phyloP scores from a whole-genome alignment of 805 yeast genomes.

The Lipomyces kockii region DNA sequence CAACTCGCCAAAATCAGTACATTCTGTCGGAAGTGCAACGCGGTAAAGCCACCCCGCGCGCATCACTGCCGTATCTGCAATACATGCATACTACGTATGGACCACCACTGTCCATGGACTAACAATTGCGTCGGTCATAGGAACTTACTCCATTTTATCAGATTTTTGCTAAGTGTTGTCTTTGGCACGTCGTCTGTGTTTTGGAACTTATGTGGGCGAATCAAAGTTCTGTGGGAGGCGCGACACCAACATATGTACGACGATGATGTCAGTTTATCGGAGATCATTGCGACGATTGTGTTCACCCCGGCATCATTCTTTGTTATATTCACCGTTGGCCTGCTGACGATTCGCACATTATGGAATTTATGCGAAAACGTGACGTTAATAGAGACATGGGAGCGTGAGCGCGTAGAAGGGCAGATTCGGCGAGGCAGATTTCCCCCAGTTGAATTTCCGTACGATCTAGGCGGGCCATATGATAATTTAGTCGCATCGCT shows the following conservation, averaged over 20 bases:
- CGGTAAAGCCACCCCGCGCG: constrained; percentile 77
- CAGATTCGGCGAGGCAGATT: constrained; percentile 53
- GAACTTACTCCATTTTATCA: constrained; percentile 77
- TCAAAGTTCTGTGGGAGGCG: constrained; percentile 51
- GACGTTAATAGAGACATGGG: constrained; percentile 95
- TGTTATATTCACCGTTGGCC: constrained; percentile 61
- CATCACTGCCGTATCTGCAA: constrained; percentile 79
- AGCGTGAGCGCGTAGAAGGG: constrained; percentile 74
- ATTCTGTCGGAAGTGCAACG: constrained; percentile 61
- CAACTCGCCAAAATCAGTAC: constrained; percentile 58
- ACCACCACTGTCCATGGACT: constrained; percentile 95
- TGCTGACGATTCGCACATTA: constrained; percentile 66
- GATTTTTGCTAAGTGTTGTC: constrained; percentile 71
- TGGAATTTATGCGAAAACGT: constrained; percentile 63
- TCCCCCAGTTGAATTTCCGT: constrained; percentile 65
- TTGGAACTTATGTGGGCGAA: constrained; percentile 50
- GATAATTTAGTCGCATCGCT: constrained; percentile 57
- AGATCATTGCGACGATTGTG: constrained; percentile 60
- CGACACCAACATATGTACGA: constrained; percentile 39
- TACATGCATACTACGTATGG: constrained; percentile 84
- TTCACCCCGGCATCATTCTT: constrained; percentile 61
- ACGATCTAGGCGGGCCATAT: constrained; percentile 71
- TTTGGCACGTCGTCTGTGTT: constrained; percentile 48
- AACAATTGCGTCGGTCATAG: constrained; percentile 82
- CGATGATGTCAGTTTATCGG: constrained; percentile 64